Base-by-base conservation (phyloP, 1,284 basidiomycete species). In the Lentinula novae-zelandiae region DNA sequence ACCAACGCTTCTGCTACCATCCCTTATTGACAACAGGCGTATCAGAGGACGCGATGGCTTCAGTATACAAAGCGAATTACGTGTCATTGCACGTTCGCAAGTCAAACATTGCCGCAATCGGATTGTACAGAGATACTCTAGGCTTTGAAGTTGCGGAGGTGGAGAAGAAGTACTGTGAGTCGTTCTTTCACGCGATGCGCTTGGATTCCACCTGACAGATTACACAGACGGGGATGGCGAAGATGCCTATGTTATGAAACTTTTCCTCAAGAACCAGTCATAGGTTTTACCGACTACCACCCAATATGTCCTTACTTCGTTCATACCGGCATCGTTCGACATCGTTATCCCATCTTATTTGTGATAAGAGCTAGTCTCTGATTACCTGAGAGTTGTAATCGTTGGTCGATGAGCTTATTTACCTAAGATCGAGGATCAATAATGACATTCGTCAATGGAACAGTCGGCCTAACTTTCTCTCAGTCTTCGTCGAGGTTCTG, bases 11-110 rank as follows among this genome's bases (percentile, higher is more conserved):
- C 10, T 33, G 44, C 20, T 34, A 40, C 53, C 62, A 59, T 66
- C 57, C 38, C 13, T 34, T 34, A 8, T 20, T 22, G 9, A 40
- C 50, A 4, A n/a, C 50, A 27, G 27, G 3, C 27, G 27, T 27
- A 52, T 13, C 53, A 95, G 93, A 93, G 73, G 86, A 92, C 63
- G 92, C 93, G 1, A 96, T 96, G 92, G 79, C 83, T 15, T 82
- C 86, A 2, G 82, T 92, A 20, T 93, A 94, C 75, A 81, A 83
- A 44, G 90, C 94, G 0, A 71, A 83, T 17, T 89, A 87, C 66
- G 89, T 95, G 51, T 91, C 91, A 0, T 75, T 96, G 34, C 93
- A 96, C 65, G 95, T 96, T 17, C 83, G 95, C 52, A 91, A 89
- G 71, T 92, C 92, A 31, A 96, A 96, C 70, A 84, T 86, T 61